Conservation (phyloP, 2,329 filamentous ascomycete genomes). For the Pseudonectria foliicola region DNA sequence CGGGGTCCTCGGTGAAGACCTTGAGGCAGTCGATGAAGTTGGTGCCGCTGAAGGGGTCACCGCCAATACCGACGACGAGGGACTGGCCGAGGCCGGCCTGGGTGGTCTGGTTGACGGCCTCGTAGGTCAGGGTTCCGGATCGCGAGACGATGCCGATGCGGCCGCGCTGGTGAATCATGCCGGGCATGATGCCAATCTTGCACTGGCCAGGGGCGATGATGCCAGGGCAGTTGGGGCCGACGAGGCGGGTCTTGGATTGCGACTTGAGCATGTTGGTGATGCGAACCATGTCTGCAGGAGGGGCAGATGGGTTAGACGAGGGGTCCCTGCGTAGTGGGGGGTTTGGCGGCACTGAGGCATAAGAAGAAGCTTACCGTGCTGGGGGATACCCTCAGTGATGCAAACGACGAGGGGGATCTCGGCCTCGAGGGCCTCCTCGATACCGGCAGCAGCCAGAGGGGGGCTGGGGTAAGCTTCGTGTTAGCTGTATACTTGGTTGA, state of each 20-base stretch:
- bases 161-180: constrained; percentile 99
- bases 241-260: constrained; percentile 92
- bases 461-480: constrained; percentile 49
- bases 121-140: constrained; percentile 97
- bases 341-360: constrained; percentile 1
- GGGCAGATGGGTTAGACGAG: constrained; percentile 8
- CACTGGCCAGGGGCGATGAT: constrained; percentile 94
- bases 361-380: constrained; percentile 64
- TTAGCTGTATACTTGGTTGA: constrained; percentile 6
- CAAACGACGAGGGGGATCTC: constrained; percentile 94
- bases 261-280: constrained; percentile 98
- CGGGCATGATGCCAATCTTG: constrained; percentile 99
- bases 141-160: constrained; percentile 98
- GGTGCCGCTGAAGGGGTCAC: constrained; percentile 97
- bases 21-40: constrained; percentile 99
- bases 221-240: constrained; percentile 96
- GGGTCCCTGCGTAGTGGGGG: constrained; percentile 5
- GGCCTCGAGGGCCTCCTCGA: constrained; percentile 90
- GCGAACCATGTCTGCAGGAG: constrained; percentile 81
- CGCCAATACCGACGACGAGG: constrained; percentile 94
- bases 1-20: constrained; percentile 90
- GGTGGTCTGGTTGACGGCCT: constrained; percentile 99
- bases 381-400: constrained; percentile 96
- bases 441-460: constrained; percentile 84
- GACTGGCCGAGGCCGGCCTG: constrained; percentile 95